Evolutionary conservation across 2,329 filamentous ascomycete species (phyloP).

Genomic region (Rhexocercosporidium sp.): DNA sequence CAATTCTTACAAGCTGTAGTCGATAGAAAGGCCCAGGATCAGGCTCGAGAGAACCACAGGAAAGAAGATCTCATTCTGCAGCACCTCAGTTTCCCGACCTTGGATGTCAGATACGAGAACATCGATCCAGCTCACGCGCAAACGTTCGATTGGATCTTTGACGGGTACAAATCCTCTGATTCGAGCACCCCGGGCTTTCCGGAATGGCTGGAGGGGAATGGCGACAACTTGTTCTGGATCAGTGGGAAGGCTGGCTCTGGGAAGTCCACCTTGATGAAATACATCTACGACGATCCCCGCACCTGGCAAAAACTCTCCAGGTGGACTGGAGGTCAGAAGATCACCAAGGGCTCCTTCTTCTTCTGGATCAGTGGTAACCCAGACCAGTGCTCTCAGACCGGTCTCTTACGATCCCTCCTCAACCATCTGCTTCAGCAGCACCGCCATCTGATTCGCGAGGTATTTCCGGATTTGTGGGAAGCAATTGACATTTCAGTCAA

Average conservation of each 20-base stretch:
- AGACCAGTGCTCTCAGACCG: conserved; percentile 7
- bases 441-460: background rate
- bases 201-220: background rate
- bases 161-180: background rate
- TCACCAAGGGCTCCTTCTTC: background rate
- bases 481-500: background rate
- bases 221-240: background rate
- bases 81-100: background rate
- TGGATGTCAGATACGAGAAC: background rate
- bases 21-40: background rate
- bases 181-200: background rate
- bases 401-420: background rate
- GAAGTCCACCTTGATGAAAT: conserved; percentile 21
- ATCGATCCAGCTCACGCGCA: background rate
- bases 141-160: background rate
- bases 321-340: background rate
- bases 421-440: background rate
- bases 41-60: background rate
- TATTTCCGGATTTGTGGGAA: background rate
- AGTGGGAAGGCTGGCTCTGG: conserved; percentile 4
- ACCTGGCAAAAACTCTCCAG: background rate
- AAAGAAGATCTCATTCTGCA: background rate
- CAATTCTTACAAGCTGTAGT: background rate
- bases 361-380: conserved; percentile 10
- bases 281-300: conserved; percentile 42